Conservation (phyloP, 2,329 filamentous ascomycete species). For the Diaporthe velutina region DNA sequence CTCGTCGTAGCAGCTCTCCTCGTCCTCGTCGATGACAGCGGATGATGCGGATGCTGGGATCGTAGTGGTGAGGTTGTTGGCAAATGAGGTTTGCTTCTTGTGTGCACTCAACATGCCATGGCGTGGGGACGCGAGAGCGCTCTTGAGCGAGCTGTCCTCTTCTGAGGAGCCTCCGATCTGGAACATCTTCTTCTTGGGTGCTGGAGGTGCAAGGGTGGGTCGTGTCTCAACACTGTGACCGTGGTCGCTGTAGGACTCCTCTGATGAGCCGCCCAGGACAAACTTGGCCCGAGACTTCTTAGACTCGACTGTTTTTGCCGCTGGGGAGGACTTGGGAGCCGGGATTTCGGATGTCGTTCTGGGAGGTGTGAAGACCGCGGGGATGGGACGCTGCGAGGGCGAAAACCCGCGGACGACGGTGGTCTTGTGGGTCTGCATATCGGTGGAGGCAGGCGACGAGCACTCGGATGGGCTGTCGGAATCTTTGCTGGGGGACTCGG, state of each 20-base stretch:
- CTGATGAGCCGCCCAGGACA: constrained; percentile 82
- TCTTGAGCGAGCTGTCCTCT: constrained; percentile 81
- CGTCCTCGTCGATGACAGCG: constrained; percentile 61
- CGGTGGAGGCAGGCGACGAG: constrained; percentile 52
- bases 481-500: constrained; percentile 67
- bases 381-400: constrained; percentile 73
- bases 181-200: constrained; percentile 59
- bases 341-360: constrained; percentile 70
- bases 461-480: constrained; percentile 69
- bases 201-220: constrained; percentile 49
- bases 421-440: constrained; percentile 65
- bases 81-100: constrained; percentile 88
- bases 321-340: constrained; percentile 68
- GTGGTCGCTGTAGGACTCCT: constrained; percentile 76
- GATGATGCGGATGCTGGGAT: constrained; percentile 64
- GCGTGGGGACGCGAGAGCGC: constrained; percentile 60
- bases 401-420: constrained; percentile 91
- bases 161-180: constrained; percentile 74
- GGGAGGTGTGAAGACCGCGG: constrained; percentile 60
- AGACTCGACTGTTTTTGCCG: constrained; percentile 76
- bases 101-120: constrained; percentile 56
- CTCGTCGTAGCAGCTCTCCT: constrained; percentile 78
- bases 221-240: constrained; percentile 57
- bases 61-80: constrained; percentile 78
- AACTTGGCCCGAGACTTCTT: constrained; percentile 75